Percentiles rank a stretch among this genome's conserved stretches.
Conservation (phyloP, 2,329 filamentous ascomycete genomes). For the Ophiostoma quercus region DNA sequence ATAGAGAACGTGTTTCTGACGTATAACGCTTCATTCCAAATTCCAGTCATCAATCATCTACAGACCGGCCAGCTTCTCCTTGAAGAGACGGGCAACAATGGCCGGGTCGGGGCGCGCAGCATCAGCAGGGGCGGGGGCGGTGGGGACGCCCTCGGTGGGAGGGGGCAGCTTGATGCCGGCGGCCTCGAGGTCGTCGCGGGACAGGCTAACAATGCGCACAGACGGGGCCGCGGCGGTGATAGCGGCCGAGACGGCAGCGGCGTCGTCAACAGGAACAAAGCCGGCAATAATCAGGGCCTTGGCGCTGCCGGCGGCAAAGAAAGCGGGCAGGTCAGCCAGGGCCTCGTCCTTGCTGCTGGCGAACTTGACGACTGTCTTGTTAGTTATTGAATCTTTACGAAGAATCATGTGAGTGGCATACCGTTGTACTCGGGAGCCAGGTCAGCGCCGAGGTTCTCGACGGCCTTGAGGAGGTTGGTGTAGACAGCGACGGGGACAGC, state of each 20-base stretch:
- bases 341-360: neutral
- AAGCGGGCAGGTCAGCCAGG: neutral
- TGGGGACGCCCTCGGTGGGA: neutral
- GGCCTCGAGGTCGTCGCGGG: neutral
- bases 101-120: neutral
- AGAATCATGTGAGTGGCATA: neutral
- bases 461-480: neutral
- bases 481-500: neutral
- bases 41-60: neutral
- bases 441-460: neutral
- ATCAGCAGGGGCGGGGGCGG: neutral
- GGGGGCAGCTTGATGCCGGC: neutral
- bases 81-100: neutral
- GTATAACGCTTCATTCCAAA: neutral
- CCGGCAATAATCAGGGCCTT: neutral
- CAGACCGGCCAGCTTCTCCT: neutral
- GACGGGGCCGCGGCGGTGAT: neutral
- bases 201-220: neutral
- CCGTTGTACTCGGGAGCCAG: neutral
- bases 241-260: neutral
- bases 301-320: neutral
- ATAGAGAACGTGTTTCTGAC: neutral
- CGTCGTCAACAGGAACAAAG: neutral
- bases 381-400: neutral
- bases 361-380: neutral